Evolutionary conservation across 108 stramenopile genomes (phyloP), one percentile per base, ranked within the genome.

Genomic region (Cyclotella choctawhatcheeana): DNA sequence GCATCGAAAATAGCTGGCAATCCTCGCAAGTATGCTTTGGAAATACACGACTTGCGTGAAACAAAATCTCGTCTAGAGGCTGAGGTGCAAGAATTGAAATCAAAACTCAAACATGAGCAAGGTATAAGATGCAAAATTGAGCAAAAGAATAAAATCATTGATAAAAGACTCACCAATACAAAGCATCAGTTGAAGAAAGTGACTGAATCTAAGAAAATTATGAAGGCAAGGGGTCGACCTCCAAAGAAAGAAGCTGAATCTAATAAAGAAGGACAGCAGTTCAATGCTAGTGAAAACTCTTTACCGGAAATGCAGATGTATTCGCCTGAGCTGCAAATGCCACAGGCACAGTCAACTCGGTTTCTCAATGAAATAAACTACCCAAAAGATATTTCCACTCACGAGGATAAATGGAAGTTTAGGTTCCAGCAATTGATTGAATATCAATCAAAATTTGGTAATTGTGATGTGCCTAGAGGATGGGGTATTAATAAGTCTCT

Each of bases 351-450:
- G 20, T 22, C 29, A 31, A 56, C 35, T 10, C 8, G n/a, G 4
- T 17, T 48, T 48, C 17, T 48, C 4, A 10, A 48, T 48, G 16
- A 48, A 48, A n/a, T 4, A 4, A 48, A n/a, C 7, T 30, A 60
- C 40, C 37, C 59, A 10, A 40, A 26, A 21, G 12, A 20, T 21
- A 20, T 60, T 0, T 20, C 35, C 0, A 60, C 37, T 21, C 37
- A 40, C 21, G 59, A 60, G 22, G 59, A 60, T 14, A 60, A 60
- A 40, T 60, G 59, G 59, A 35, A 60, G 20, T 60, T 22, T 60
- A 21, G 59, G 21, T 60, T 43, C 20, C 34, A 40, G 22, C 59
- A 60, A 60, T 24, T 60, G 33, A 2, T 60, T 6, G 59, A 37
- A 20, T 60, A 60, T 24, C 59, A 12, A 2, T 20, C 18, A 4